These are phyloP conservation scores for Colletotrichum eleusines DNA, from an alignment of 2,329 filamentous ascomycete species.

Conservation along the genomic window DNA sequence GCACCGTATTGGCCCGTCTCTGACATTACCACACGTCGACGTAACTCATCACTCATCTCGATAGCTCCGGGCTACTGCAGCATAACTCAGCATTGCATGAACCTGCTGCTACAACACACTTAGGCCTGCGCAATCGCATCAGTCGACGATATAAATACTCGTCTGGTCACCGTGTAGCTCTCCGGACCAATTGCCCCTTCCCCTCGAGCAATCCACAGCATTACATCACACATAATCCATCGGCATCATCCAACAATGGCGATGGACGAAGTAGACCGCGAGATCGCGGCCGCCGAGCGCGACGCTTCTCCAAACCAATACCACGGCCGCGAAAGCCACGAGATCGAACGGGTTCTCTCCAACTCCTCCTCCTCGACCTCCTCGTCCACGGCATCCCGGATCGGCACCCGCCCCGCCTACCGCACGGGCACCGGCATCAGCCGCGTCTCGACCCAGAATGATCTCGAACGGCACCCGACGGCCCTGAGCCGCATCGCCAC, in stretches of 20 bases:
- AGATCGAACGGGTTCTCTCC: slow-evolving; percentile 72
- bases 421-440: slow-evolving; percentile 63
- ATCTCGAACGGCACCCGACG: slow-evolving; percentile 77
- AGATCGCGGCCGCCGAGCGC: slow-evolving; percentile 65
- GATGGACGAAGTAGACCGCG: slow-evolving; percentile 66
- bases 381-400: slow-evolving; percentile 57
- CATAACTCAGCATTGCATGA: slow-evolving; percentile 29
- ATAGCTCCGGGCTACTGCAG: slow-evolving; percentile 18
- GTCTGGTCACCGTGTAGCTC: neutral
- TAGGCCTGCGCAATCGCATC: neutral
- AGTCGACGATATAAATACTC: slow-evolving; percentile 1
- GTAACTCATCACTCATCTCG: slow-evolving; percentile 17
- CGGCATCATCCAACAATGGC: slow-evolving; percentile 48
- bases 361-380: slow-evolving; percentile 64
- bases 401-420: slow-evolving; percentile 46
- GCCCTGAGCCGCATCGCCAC: slow-evolving; percentile 79
- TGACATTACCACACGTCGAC: slow-evolving; percentile 29
- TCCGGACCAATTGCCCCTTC: neutral
- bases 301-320: slow-evolving; percentile 62
- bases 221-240: neutral
- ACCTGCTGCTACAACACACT: neutral
- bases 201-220: neutral
- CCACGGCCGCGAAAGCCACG: slow-evolving; percentile 58
- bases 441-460: slow-evolving; percentile 72
- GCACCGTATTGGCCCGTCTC: neutral